Conservation (phyloP, 2,329 filamentous ascomycete genomes). For the Achaetomium macrosporum region DNA sequence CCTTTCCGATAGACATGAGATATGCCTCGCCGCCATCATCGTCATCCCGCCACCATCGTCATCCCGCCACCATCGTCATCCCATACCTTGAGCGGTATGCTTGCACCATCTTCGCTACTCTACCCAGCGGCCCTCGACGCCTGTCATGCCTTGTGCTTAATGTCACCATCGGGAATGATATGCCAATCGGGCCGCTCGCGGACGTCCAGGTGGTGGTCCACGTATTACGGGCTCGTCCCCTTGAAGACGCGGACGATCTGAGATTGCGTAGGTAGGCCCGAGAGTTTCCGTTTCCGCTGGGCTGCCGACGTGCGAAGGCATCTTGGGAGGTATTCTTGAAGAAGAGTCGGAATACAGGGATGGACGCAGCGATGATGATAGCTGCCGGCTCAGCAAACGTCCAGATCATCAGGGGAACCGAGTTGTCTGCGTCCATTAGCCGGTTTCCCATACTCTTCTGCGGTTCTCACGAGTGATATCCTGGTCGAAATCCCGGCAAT, state of each 20-base stretch:
- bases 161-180: no score
- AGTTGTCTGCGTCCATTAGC: neutral
- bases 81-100: neutral
- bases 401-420: conserved; percentile 2
- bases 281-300: no score
- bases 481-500: neutral
- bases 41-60: conserved; percentile 1
- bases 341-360: conserved; percentile 1
- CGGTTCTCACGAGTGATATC: conserved; percentile 4
- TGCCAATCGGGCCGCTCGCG: no score
- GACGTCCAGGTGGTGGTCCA: no score
- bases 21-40: conserved; percentile 31
- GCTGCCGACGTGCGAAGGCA: no score
- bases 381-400: conserved; percentile 5
- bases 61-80: conserved; percentile 2
- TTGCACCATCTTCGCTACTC: no score
- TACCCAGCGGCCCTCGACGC: no score
- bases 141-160: no score
- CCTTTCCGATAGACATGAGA: conserved; percentile 50
- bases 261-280: no score
- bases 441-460: no score
- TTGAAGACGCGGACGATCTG: no score
- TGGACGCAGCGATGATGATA: conserved; percentile 6
- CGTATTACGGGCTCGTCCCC: no score
- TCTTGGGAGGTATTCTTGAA: neutral